Evolutionary conservation across 2,329 filamentous ascomycete species (phyloP).

Genomic region (Monosporascus ibericus): DNA sequence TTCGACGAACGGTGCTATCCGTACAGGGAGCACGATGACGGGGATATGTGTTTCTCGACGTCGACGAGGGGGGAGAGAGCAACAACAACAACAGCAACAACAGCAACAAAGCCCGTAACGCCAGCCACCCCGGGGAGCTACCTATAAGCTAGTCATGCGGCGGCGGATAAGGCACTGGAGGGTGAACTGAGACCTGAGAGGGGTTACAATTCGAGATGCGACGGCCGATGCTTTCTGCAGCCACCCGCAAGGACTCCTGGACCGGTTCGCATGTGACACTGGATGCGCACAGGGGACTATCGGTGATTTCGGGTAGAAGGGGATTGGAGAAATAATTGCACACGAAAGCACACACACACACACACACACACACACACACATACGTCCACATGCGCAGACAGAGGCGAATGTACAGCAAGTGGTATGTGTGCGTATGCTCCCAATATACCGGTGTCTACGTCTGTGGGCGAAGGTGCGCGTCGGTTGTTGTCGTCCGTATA

Average conservation of each 20-base stretch:
- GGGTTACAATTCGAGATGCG: constrained; percentile 15
- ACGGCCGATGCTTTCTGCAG: constrained; percentile 30
- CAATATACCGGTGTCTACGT: not conserved
- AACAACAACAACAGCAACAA: constrained; percentile 13
- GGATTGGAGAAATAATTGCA: not conserved
- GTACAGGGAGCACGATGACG: constrained; percentile 23
- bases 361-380: not conserved
- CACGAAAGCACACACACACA: not conserved
- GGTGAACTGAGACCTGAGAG: constrained; percentile 24
- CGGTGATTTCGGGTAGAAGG: constrained; percentile 20
- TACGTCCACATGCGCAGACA: not conserved
- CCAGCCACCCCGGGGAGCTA: constrained; percentile 10
- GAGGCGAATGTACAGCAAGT: not conserved
- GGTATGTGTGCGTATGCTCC: not conserved
- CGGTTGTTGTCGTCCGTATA: not conserved
- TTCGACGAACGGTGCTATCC: constrained; percentile 23
- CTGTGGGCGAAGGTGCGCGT: not conserved
- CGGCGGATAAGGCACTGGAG: constrained; percentile 31
- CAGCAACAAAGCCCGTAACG: constrained; percentile 17
- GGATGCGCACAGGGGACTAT: constrained; percentile 16
- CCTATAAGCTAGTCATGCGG: constrained; percentile 28
- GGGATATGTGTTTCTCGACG: constrained; percentile 15
- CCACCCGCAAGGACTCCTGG: constrained; percentile 27
- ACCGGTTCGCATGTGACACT: constrained; percentile 30
- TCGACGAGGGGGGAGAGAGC: constrained; percentile 3